A percentile compares a stretch with the other conserved stretches of the same genome.
Conservation (phyloP, 148 eudicot genomes). For the Amaranthus hypochondriacus region DNA sequence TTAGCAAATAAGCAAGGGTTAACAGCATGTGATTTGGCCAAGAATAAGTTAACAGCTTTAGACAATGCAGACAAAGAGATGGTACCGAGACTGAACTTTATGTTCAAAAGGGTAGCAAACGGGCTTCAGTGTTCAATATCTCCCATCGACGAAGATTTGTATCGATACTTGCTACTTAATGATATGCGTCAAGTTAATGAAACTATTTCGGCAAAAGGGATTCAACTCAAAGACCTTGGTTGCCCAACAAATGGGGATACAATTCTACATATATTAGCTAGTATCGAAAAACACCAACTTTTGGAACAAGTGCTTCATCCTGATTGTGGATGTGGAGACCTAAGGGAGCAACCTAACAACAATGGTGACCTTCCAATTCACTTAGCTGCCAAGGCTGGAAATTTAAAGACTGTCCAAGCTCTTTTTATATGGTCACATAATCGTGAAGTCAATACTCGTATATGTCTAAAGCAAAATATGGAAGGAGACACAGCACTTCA, state of each 20-base stretch:
- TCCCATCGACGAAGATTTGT: neutral
- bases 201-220: neutral
- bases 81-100: neutral
- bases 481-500: neutral
- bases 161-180: neutral
- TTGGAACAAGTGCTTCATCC: neutral
- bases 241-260: neutral
- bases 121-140: neutral
- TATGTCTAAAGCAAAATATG: neutral
- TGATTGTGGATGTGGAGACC: neutral
- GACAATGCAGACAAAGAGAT: no score
- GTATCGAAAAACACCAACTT: neutral
- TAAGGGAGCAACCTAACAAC: neutral
- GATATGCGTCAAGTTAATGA: neutral
- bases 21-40: no score
- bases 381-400: neutral
- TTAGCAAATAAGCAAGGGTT: no score
- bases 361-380: slow-evolving; percentile 10
- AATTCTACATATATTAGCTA: neutral
- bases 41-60: no score
- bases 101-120: neutral
- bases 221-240: neutral
- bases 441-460: no score
- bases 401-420: neutral
- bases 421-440: neutral